A percentile compares a stretch with the other conserved stretches of the same genome.
Conservation (phyloP, 306 rosid genomes). For the Quercus rubra region DNA sequence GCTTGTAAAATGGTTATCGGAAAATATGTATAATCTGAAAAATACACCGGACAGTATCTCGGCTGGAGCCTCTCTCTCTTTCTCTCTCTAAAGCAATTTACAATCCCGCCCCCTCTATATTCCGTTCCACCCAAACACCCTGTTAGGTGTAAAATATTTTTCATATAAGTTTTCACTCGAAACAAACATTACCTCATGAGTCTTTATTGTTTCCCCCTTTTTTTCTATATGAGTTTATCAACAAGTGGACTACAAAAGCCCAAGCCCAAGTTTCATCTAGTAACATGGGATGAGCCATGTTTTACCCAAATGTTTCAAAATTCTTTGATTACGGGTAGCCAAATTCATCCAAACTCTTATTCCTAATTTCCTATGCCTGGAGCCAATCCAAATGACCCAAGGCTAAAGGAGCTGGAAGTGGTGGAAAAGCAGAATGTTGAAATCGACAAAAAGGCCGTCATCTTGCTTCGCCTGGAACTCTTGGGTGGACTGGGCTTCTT, state of each 20-base stretch:
- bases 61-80: too few species aligned
- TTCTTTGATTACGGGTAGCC: conserved; percentile 52
- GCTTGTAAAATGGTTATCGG: too few species aligned
- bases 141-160: too few species aligned
- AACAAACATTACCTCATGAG: too few species aligned
- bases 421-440: conserved; percentile 48
- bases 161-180: too few species aligned
- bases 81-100: too few species aligned
- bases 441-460: conserved; percentile 46
- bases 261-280: not conserved
- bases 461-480: conserved; percentile 56
- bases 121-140: too few species aligned
- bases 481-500: conserved; percentile 58
- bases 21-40: too few species aligned
- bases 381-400: conserved; percentile 25
- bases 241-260: not conserved
- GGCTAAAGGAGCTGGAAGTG: conserved; percentile 45
- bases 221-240: too few species aligned
- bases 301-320: conserved; percentile 39
- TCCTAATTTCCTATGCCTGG: conserved; percentile 11
- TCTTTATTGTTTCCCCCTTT: not conserved
- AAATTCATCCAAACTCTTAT: conserved; percentile 36
- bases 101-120: too few species aligned
- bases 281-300: conserved; percentile 6
- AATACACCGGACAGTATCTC: too few species aligned